Conservation (phyloP, 2,329 filamentous ascomycete species). For the Aspergillus viridinutans region DNA sequence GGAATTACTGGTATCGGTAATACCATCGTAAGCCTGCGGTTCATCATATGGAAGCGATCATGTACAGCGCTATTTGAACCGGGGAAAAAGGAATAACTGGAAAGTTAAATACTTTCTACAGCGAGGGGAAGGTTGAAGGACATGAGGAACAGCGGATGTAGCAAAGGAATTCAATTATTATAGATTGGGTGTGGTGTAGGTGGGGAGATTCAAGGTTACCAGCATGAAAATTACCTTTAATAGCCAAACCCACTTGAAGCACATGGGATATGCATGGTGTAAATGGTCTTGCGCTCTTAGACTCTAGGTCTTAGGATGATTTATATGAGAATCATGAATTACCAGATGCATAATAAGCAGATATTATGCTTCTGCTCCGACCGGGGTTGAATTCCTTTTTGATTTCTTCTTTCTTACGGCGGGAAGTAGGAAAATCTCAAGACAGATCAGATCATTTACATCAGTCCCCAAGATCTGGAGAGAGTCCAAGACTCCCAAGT, state of each 20-base stretch:
- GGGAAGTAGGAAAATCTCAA: conserved; percentile 6
- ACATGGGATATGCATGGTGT: background rate
- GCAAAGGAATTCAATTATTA: background rate
- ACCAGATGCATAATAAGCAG: background rate
- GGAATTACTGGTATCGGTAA: conserved; percentile 1
- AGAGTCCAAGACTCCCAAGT: too few relatives aligned
- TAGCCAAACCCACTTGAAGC: background rate
- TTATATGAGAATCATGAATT: background rate
- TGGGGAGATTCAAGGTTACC: background rate
- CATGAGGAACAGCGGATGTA: background rate
- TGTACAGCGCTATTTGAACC: background rate
- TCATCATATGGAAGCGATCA: background rate
- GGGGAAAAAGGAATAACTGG: background rate
- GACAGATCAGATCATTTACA: too few relatives aligned
- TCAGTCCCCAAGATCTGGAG: too few relatives aligned
- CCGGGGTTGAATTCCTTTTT: background rate
- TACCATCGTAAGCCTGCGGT: background rate
- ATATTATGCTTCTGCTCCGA: background rate
- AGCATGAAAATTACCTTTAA: too few relatives aligned
- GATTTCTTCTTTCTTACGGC: conserved; percentile 14
- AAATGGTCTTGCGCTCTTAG: background rate
- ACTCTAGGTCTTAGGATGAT: background rate
- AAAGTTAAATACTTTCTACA: background rate
- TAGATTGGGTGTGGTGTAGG: background rate
- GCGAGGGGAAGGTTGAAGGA: too few relatives aligned